Percentiles rank a stretch among this genome's conserved stretches.
Evolutionary conservation across 2,329 filamentous ascomycete genomes (phyloP).

Genomic region (Alternaria alternata): DNA sequence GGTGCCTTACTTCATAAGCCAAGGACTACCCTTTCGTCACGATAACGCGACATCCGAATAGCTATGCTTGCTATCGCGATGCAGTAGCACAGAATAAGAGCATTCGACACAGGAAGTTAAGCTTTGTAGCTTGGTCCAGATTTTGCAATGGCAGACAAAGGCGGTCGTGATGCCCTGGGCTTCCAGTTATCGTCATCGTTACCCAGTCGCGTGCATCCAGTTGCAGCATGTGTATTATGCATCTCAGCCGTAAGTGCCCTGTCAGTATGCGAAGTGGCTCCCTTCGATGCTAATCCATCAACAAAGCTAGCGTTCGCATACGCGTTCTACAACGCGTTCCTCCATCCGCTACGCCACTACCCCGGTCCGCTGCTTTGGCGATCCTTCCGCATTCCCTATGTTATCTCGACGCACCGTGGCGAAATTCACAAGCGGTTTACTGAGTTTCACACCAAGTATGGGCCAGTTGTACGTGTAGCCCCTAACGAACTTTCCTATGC

Average conservation of each 20-base stretch:
- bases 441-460: constrained; percentile 37
- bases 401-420: constrained; percentile 37
- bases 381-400: constrained; percentile 37
- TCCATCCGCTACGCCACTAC: constrained; percentile 38
- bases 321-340: constrained; percentile 34
- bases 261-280: background rate
- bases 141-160: background rate
- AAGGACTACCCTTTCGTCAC: background rate
- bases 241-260: constrained; percentile 6
- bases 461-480: constrained; percentile 39
- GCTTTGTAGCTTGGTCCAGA: background rate
- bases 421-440: constrained; percentile 34
- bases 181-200: background rate
- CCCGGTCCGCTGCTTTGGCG: constrained; percentile 42
- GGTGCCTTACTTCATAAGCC: background rate
- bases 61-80: background rate
- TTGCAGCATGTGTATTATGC: constrained; percentile 3
- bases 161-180: background rate
- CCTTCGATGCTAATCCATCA: background rate
- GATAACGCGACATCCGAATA: background rate
- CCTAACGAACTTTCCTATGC: constrained; percentile 42
- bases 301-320: constrained; percentile 20
- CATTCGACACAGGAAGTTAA: background rate
- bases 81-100: background rate
- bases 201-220: background rate